Conservation (phyloP, 306 rosid species). For the Cucumis hystrix region DNA sequence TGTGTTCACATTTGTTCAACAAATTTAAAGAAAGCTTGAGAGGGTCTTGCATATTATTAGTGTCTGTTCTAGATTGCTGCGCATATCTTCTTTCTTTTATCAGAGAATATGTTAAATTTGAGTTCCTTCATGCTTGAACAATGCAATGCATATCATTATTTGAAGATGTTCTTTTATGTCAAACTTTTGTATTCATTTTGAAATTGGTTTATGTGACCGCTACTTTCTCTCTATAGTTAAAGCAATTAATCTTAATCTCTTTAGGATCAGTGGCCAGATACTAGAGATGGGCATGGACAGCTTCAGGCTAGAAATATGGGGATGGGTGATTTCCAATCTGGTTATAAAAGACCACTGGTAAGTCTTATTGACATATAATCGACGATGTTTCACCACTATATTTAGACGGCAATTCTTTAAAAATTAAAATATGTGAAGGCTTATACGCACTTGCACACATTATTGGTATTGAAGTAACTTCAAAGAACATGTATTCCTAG, state of each 20-base stretch:
- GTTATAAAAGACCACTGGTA: constrained; percentile 68
- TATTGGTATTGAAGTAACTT: background rate
- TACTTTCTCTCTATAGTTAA: constrained; percentile 10
- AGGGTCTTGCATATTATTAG: background rate
- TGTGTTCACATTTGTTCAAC: background rate
- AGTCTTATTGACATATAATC: constrained; percentile 7
- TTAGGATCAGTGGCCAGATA: constrained; percentile 71
- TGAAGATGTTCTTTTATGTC: background rate
- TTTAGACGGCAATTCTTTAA: background rate
- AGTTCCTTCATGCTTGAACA: background rate
- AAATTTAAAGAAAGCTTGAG: background rate
- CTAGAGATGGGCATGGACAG: constrained; percentile 57
- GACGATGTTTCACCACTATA: background rate
- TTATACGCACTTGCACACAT: background rate
- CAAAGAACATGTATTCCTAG: background rate
- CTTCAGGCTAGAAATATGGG: constrained; percentile 48
- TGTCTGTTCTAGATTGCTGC: background rate
- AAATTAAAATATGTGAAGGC: background rate
- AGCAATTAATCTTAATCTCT: constrained; percentile 11
- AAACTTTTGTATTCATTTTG: constrained; percentile 3
- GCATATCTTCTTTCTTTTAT: background rate
- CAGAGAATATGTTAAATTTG: background rate
- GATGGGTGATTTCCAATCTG: constrained; percentile 42
- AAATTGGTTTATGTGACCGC: constrained; percentile 14
- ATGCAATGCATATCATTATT: background rate